Evolutionary conservation across 2,329 filamentous ascomycete species (phyloP).

Genomic region (Celoporthe dispersa): DNA sequence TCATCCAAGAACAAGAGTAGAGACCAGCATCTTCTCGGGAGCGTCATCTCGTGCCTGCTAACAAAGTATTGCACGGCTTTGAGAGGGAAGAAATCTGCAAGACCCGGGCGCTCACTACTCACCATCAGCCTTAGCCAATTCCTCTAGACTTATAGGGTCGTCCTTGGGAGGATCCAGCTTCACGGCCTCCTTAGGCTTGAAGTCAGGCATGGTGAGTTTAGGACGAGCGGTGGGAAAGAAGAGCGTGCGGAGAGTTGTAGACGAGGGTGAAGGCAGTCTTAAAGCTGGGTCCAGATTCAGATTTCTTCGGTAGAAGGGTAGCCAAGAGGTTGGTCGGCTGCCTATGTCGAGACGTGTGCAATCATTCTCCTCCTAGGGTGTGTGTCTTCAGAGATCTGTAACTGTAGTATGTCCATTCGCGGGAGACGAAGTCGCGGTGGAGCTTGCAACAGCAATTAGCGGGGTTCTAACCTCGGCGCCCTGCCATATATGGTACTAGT

Average conservation of each 20-base stretch:
- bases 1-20: background rate
- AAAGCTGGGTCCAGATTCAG: background rate
- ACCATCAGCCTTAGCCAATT: constrained; percentile 85
- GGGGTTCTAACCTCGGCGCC: constrained; percentile 1
- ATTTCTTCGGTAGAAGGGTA: background rate
- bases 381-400: background rate
- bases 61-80: background rate
- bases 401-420: background rate
- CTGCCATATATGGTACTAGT: background rate
- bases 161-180: constrained; percentile 82
- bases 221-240: background rate
- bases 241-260: background rate
- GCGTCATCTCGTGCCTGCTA: background rate
- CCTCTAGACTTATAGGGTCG: constrained; percentile 80
- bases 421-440: background rate
- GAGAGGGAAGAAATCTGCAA: background rate
- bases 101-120: constrained; percentile 39
- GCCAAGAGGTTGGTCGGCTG: background rate
- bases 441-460: background rate
- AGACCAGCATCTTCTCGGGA: background rate
- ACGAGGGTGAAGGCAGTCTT: background rate
- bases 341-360: background rate
- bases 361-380: background rate
- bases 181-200: constrained; percentile 79
- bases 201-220: constrained; percentile 60